Evolutionary conservation across 2,329 filamentous ascomycete genomes (phyloP).

Genomic region (Talaromyces sp.): DNA sequence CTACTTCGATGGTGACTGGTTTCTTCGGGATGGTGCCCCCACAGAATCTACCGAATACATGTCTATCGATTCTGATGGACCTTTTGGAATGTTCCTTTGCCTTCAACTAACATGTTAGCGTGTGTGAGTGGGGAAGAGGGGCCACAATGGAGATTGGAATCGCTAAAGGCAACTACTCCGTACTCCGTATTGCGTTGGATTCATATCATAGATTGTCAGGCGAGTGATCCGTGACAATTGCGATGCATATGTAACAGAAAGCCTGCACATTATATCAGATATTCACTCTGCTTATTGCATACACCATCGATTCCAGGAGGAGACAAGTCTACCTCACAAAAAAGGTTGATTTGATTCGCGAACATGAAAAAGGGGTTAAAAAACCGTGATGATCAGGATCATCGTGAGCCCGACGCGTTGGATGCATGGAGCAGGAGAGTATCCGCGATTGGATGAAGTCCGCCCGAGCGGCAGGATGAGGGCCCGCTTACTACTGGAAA

Average conservation of each 20-base stretch:
- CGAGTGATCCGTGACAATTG: too few relatives aligned
- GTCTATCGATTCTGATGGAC: background rate
- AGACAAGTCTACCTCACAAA: too few relatives aligned
- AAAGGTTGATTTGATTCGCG: too few relatives aligned
- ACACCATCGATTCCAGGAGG: too few relatives aligned
- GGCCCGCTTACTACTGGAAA: slow-evolving; percentile 16
- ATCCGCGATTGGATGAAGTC: slow-evolving; percentile 15
- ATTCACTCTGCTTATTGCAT: too few relatives aligned
- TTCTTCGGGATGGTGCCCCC: background rate
- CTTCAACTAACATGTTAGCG: background rate
- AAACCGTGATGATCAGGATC: slow-evolving; percentile 17
- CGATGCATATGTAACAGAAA: too few relatives aligned
- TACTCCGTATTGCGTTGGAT: too few relatives aligned
- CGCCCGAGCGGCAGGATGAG: slow-evolving; percentile 22
- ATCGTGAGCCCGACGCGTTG: slow-evolving; percentile 17
- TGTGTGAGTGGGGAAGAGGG: background rate
- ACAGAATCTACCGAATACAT: slow-evolving; percentile 7
- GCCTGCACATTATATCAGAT: too few relatives aligned
- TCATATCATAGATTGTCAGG: too few relatives aligned
- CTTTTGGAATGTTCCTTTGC: background rate
- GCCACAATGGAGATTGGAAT: background rate
- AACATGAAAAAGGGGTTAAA: slow-evolving; percentile 13
- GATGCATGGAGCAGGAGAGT: slow-evolving; percentile 9
- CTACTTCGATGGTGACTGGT: background rate
- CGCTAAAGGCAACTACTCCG: background rate